Evolutionary conservation across 2,329 filamentous ascomycete genomes (phyloP), one percentile per base, ranked within the genome.

Genomic region (Apiospora sp.): DNA sequence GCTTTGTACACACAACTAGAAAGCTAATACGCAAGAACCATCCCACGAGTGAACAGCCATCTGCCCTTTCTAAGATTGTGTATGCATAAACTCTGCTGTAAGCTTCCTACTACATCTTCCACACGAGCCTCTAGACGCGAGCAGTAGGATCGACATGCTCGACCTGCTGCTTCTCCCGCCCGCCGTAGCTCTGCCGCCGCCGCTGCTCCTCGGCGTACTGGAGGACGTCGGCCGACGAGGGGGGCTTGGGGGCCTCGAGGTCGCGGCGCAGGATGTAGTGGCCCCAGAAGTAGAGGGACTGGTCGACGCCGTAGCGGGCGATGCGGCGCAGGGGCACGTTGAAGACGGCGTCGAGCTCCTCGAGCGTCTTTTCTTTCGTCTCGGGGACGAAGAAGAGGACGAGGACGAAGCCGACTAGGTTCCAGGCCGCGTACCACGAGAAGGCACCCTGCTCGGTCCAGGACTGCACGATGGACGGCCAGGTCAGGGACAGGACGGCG

Each of bases 341-440:
- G 72, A 83, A 80, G 69, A 85, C 79, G 72, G 83, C 82, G 71
- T 84, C 82, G 8, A 85, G 80, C 75, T 86, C 85, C 75, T 86
- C 85, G 6, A 86, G 77, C 0, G 84, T 85, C 74, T 82, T 83
- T 51, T 83, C 84, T 72, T 85, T 85, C 22, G 84, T 86, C 77
- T 86, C 84, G 34, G 83, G 83, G 13, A 84, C 75, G 75, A 84
- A 83, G 43, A 85, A 76, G 7, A 84, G 78, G 2, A 86, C 83
- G 7, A 83, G 77, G 54, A 86, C 79, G 76, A 84, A 87, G 8
- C 85, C 86, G 4, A 85, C 72, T 0, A 86, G 75, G 75, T 88
- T 88, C 86, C 85, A 87, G 8, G 76, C 82, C 1, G 84, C 86
- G 72, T 88, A 88, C 82, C 84, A 88, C 6, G 82, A 80, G 74